phyloP scores from a whole-genome alignment of 176 grass and related monocot genomes.

The Hordeum vulgare region DNA sequence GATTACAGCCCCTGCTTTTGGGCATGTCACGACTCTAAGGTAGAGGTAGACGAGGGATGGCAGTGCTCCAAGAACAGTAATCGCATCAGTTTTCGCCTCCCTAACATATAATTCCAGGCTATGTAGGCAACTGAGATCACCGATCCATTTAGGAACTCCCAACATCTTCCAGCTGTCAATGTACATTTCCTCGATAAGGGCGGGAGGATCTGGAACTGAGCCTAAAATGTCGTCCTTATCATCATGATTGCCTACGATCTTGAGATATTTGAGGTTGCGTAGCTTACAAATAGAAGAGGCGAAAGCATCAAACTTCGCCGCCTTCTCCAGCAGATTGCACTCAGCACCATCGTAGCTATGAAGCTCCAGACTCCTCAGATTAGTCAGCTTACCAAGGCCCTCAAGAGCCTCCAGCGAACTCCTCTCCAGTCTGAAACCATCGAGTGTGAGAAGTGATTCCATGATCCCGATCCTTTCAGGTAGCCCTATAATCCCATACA shows the following conservation, averaged over 20 bases:
- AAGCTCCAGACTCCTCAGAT: neutral
- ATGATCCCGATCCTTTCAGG: neutral
- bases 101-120: neutral
- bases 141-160: neutral
- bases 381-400: neutral
- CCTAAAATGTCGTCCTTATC: neutral
- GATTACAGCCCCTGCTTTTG: neutral
- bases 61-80: neutral
- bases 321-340: neutral
- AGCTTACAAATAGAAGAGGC: neutral
- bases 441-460: neutral
- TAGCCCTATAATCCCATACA: neutral
- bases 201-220: neutral
- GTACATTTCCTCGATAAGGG: neutral
- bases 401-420: neutral
- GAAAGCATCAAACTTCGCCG: neutral
- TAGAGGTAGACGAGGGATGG: neutral
- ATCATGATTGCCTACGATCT: rapidly evolving
- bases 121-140: neutral
- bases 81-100: neutral
- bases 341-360: rapidly evolving
- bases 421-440: neutral
- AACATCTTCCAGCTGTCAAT: neutral
- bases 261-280: neutral
- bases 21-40: neutral